Percentiles rank a stretch among this genome's conserved stretches.
phyloP scores from a whole-genome alignment of 2,329 filamentous ascomycete species.

The Colletotrichum paranaense region DNA sequence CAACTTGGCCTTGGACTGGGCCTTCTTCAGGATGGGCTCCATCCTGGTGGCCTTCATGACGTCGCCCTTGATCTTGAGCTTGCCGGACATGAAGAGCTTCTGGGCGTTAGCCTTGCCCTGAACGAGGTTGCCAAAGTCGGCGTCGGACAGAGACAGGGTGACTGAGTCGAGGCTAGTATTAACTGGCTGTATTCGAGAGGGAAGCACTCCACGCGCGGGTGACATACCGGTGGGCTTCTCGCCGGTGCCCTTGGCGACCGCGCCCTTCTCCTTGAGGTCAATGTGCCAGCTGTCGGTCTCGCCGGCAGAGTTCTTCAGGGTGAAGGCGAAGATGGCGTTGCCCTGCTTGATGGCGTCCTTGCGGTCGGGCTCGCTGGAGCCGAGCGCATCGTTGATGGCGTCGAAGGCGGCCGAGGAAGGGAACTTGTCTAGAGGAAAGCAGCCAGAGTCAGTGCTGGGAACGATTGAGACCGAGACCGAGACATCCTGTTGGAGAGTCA shows the following conservation, averaged over 20 bases:
- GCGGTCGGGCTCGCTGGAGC: conserved; percentile 75
- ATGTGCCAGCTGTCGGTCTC: conserved; percentile 92
- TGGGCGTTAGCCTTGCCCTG: conserved; percentile 93
- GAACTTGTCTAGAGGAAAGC: conserved; percentile 73
- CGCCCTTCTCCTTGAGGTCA: conserved; percentile 91
- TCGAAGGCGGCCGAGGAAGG: conserved; percentile 94
- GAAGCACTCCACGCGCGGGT: no score
- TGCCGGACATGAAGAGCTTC: conserved; percentile 96
- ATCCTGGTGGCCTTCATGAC: conserved; percentile 99
- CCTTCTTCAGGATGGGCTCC: conserved; percentile 91
- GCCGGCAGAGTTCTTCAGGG: conserved; percentile 86
- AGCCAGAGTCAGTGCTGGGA: conserved; percentile 1
- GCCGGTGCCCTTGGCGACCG: conserved; percentile 81
- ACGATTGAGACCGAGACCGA: neutral
- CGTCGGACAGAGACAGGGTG: conserved; percentile 85
- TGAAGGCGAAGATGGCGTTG: conserved; percentile 90
- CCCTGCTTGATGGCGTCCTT: conserved; percentile 92
- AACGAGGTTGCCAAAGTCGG: conserved; percentile 87
- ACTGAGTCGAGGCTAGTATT: conserved; percentile 61
- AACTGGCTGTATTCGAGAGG: neutral
- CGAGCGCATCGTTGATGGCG: conserved; percentile 79
- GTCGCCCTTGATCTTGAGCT: conserved; percentile 98
- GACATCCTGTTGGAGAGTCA: neutral
- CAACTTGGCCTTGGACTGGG: conserved; percentile 85
- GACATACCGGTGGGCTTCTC: conserved; percentile 84